phyloP scores from a whole-genome alignment of 2,329 filamentous ascomycete species.

The Parafenestella ontariensis region DNA sequence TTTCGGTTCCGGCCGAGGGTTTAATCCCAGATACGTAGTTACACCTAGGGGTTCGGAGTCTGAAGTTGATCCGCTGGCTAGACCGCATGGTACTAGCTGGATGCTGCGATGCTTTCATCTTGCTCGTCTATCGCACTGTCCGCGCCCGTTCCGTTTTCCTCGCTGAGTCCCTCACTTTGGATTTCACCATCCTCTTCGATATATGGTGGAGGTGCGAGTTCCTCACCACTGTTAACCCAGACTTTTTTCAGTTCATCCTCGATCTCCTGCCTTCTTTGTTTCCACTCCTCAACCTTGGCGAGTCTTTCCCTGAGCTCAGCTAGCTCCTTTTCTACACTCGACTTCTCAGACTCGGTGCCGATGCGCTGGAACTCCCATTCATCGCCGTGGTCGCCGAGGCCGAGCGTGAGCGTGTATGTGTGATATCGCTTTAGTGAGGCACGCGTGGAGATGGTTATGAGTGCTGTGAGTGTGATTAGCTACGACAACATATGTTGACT shows the following conservation, averaged over 20 bases:
- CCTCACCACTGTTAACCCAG: constrained; percentile 58
- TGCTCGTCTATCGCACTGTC: not conserved
- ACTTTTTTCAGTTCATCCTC: constrained; percentile 77
- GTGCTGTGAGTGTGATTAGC: constrained; percentile 57
- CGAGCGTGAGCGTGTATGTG: constrained; percentile 86
- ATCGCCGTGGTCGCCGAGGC: constrained; percentile 78
- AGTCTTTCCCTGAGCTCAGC: constrained; percentile 82
- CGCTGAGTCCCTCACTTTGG: not conserved
- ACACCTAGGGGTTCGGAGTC: not conserved
- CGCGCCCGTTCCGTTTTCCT: not conserved
- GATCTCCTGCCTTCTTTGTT: constrained; percentile 77
- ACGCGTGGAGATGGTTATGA: constrained; percentile 95
- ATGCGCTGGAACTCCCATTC: constrained; percentile 95
- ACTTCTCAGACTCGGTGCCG: constrained; percentile 90
- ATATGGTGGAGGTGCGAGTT: constrained; percentile 49
- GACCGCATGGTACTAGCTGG: not conserved
- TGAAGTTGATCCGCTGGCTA: not conserved
- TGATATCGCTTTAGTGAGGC: constrained; percentile 96
- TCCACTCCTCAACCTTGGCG: constrained; percentile 83
- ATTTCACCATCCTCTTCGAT: constrained; percentile 19
- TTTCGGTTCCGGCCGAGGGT: not conserved
- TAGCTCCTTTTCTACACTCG: constrained; percentile 89
- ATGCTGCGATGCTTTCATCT: not conserved
- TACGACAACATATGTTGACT: not conserved
- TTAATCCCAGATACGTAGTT: not conserved